phyloP scores from a whole-genome alignment of 768 basidiomycete genomes.

The Termitomyces sp. region DNA sequence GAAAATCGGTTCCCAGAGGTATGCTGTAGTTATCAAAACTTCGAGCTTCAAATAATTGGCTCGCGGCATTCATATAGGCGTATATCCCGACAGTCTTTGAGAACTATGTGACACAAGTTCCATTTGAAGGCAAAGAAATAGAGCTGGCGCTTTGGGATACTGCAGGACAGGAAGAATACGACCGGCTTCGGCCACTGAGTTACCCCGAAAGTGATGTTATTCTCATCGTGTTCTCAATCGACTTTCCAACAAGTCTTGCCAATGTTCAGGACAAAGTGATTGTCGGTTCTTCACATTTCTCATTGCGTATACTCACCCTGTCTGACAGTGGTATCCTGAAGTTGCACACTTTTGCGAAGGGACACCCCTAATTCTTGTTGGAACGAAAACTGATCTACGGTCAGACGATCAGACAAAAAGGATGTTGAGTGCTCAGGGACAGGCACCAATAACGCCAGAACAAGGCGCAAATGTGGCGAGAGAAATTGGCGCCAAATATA shows the following conservation, averaged over 20 bases:
- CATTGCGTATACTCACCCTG: background rate
- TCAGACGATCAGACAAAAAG: conserved; percentile 79
- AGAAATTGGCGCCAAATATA: conserved; percentile 90
- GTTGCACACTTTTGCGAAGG: conserved; percentile 89
- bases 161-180: conserved; percentile 96
- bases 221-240: conserved; percentile 90
- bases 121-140: conserved; percentile 83
- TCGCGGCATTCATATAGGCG: conserved; percentile 51
- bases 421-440: conserved; percentile 88
- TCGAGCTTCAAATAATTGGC: conserved; percentile 12
- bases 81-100: conserved; percentile 95
- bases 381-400: conserved; percentile 90
- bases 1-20: conserved; percentile 97
- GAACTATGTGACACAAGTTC: conserved; percentile 86
- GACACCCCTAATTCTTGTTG: conserved; percentile 88
- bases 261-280: conserved; percentile 88
- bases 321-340: conserved; percentile 82
- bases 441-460: conserved; percentile 71
- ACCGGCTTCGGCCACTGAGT: conserved; percentile 78
- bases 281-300: background rate
- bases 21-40: conserved; percentile 16
- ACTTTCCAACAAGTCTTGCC: conserved; percentile 85
- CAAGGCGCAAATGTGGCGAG: conserved; percentile 84
- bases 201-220: conserved; percentile 90
- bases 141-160: conserved; percentile 99